Conservation (phyloP, 441 rosid species). For the Kokia cookei region DNA sequence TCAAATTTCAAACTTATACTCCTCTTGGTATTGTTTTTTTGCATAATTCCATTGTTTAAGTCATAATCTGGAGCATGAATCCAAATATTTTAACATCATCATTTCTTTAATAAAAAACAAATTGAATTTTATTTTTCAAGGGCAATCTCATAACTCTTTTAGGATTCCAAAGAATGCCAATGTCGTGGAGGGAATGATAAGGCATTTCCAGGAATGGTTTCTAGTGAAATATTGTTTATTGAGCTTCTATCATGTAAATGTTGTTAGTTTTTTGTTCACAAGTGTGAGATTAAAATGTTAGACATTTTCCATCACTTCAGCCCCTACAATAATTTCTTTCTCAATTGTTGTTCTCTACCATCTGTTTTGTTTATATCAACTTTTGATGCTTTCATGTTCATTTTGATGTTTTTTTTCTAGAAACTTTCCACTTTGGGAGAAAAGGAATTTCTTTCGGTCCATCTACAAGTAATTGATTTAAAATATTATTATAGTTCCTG, state of each 20-base stretch:
- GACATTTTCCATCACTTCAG: too few relatives aligned
- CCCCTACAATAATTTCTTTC: too few relatives aligned
- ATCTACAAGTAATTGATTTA: too few relatives aligned
- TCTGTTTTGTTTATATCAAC: too few relatives aligned
- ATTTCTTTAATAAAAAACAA: not conserved
- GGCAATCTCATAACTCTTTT: not conserved
- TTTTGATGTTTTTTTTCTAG: too few relatives aligned
- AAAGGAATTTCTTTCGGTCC: too few relatives aligned
- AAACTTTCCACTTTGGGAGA: too few relatives aligned
- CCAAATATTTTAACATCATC: not conserved
- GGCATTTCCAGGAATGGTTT: not conserved
- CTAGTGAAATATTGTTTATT: not conserved
- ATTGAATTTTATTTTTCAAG: not conserved
- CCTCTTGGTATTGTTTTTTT: slow-evolving; percentile 91
- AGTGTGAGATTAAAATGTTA: too few relatives aligned
- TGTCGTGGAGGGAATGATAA: not conserved
- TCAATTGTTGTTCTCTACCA: too few relatives aligned
- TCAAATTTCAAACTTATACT: slow-evolving; percentile 93
- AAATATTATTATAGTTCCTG: too few relatives aligned
- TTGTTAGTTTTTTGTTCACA: not conserved
- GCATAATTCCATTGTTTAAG: not conserved
- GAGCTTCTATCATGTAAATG: not conserved
- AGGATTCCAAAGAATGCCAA: not conserved
- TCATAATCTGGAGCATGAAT: not conserved
- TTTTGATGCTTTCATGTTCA: too few relatives aligned